These are phyloP conservation scores for Lecanosticta acicola DNA, from an alignment of 2,329 filamentous ascomycete genomes.

Conservation along the genomic window DNA sequence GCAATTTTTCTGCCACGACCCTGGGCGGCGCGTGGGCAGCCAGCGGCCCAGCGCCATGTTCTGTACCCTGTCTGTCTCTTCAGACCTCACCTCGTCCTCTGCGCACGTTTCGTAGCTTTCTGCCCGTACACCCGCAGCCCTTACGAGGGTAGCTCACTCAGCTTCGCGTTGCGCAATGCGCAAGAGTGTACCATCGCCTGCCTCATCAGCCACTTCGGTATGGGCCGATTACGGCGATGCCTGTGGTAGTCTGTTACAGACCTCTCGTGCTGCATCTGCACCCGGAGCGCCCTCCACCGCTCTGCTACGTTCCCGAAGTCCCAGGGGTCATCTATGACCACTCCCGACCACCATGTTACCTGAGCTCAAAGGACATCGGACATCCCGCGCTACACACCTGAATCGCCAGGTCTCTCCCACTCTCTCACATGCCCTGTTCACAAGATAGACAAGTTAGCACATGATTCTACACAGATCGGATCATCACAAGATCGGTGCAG, in stretches of 20 bases:
- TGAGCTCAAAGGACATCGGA: background rate
- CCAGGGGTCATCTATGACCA: background rate
- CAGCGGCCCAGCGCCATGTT: no score
- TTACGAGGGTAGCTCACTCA: no score
- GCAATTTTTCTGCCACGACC: no score
- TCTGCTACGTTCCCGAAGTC: background rate
- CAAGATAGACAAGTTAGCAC: constrained; percentile 13
- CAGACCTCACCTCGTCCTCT: background rate
- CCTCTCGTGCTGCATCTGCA: background rate
- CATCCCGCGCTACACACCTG: constrained; percentile 3
- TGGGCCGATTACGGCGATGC: background rate
- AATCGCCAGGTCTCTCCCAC: constrained; percentile 58
- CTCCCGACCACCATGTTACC: background rate
- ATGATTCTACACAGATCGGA: background rate
- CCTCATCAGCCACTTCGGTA: background rate
- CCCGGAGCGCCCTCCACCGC: background rate
- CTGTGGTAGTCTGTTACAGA: background rate
- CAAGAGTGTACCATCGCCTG: background rate
- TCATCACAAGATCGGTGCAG: background rate
- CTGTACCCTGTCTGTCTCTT: no score
- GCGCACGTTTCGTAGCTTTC: no score
- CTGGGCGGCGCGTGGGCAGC: no score
- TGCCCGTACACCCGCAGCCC: no score
- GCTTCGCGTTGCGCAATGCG: background rate
- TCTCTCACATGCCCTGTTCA: constrained; percentile 65